Base-by-base conservation (phyloP, 208 protist genomes). In the Leishmania lainsoni region DNA sequence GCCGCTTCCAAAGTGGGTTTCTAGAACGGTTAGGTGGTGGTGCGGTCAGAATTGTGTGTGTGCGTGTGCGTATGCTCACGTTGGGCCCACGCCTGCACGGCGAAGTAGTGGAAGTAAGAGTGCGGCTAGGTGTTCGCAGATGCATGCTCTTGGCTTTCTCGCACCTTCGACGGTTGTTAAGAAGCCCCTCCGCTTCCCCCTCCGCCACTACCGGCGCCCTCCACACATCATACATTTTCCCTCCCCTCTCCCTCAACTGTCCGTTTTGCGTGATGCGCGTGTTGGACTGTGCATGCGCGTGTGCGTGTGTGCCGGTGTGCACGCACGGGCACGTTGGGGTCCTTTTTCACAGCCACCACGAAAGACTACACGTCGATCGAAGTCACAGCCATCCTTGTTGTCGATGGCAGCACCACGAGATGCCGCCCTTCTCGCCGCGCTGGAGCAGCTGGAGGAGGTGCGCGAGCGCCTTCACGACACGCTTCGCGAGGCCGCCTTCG, bases 401-500 rank as follows among this genome's bases (percentile, higher is more conserved):
- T 29, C 22, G 32, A 70, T 70, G 42, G 29, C n/a, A 39, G 81
- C 59, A 17, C 35, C 74, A 20, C 45, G 58, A 32, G 81, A 86
- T 49, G 84, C 86, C 26, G 65, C 58, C 14, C 76, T 85, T 26
- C 76, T 92, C 8, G 61, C 20, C 0, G 83, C 83, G 1, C 83
- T 95, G 9, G 86, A 80, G 73, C 8, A 54, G 20, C 79, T 95
- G 12, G 93, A 96, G 71, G 65, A 16, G 0, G 71, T 54, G n/a
- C 86, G 93, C 0, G 61, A 63, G 10, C 45, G 56, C 3, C 89
- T 96, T 26, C 93, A 96, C 79, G 61, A 61, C 32, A 39, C 85
- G 16, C 82, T 96, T 16, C 89, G 89, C 14, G 82, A 85, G 48
- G 90, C 93, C 32, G 82, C 84, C 76, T 94, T 96, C 78, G 63